phyloP scores from a whole-genome alignment of 176 grass and related monocot species.

The Melocanna baccifera region DNA sequence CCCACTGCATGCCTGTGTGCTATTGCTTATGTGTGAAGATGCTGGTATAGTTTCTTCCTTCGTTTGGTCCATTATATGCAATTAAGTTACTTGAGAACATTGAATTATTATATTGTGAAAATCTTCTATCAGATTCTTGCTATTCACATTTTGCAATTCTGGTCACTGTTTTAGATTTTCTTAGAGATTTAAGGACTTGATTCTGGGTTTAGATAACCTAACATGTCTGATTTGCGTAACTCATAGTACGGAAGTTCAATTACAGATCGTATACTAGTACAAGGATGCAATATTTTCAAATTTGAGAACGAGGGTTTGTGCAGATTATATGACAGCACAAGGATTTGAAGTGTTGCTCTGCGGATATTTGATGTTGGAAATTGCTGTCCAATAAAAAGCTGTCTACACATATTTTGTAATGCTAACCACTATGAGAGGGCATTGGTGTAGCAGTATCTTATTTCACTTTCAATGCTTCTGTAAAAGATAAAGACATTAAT shows the following conservation, averaged over 20 bases:
- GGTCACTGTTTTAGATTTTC: neutral
- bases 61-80: neutral
- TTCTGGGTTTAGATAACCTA: neutral
- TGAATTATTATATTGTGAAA: neutral
- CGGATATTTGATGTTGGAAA: neutral
- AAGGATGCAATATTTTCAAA: neutral
- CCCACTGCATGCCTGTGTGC: conserved; percentile 1
- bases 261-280: neutral
- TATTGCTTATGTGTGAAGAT: conserved; percentile 12
- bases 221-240: neutral
- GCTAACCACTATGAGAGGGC: neutral
- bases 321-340: conserved; percentile 1
- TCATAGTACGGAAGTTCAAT: neutral
- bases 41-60: conserved; percentile 3
- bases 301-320: neutral
- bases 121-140: neutral
- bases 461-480: neutral
- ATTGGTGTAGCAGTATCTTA: conserved; percentile 1
- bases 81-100: conserved; percentile 17
- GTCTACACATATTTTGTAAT: neutral
- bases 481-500: neutral
- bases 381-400: neutral
- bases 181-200: neutral
- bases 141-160: neutral
- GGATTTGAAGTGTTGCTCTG: neutral